Base-by-base conservation (phyloP, 441 rosid genomes). In the Populus tomentosa region DNA sequence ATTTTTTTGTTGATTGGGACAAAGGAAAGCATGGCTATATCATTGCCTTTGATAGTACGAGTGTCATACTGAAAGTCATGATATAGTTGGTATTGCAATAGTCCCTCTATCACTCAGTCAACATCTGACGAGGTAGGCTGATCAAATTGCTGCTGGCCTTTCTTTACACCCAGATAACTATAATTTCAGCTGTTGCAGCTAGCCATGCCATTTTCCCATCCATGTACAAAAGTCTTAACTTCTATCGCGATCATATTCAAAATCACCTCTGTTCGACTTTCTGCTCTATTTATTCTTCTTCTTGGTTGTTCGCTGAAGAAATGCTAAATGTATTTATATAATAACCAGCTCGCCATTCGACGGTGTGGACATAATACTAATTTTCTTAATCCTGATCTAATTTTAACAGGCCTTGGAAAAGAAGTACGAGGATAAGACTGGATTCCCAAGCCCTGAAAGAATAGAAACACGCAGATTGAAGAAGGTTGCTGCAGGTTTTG, bases 401-500 rank as follows among this genome's bases (percentile, higher is more conserved):
- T 30, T 50, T 83, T 72, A 65, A 26, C 79, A 93, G 98, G 92
- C 88, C 36, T 80, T 95, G 71, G 98, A 95, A 82, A 95, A 86
- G 88, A 89, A 90, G 82, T 92, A 89, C 4, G 98, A 93, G 84
- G 91, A 86, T 40, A 89, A 70, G 84, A 91, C 93, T 63, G 98
- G 99, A 80, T 77, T 85, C 63, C 88, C 90, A 75, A 89, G 92
- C 77, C 98, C 99, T 78, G 99, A 95, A 86, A 88, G 40, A 83
- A 81, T 89, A 80, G 92, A 89, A 78, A 82, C 86, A 75, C 86
- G 80, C 53, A 86, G 85, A 77, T 78, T 77, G 77, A 87, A 67
- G 84, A 89, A 88, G 86, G 90, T 82, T 77, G 92, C 91, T 70
- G 88, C 82, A 78, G 99, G 99, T 82, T 95, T 95, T 89, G 97